phyloP scores from a whole-genome alignment of 306 rosid genomes.

The Gastrolobium bilobum region DNA sequence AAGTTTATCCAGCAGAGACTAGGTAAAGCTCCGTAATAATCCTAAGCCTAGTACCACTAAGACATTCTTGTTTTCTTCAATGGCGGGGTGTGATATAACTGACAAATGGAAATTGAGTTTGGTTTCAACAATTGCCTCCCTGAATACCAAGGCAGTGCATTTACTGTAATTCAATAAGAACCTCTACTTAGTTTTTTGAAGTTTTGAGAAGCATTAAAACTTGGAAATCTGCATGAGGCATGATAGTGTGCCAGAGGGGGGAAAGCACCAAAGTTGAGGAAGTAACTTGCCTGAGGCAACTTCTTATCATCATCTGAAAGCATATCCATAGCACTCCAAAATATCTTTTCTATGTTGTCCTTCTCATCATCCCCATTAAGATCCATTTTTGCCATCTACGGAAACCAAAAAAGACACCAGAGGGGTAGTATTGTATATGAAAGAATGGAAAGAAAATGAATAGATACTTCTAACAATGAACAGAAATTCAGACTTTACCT shows the following conservation, averaged over 20 bases:
- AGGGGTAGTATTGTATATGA: background rate
- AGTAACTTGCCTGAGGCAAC: slow-evolving; percentile 87
- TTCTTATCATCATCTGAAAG: slow-evolving; percentile 97
- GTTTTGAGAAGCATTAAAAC: slow-evolving; percentile 15
- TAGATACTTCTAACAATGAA: slow-evolving; percentile 6
- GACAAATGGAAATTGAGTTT: slow-evolving; percentile 19
- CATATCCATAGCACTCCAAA: slow-evolving; percentile 98
- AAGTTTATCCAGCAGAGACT: background rate
- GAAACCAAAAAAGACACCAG: slow-evolving; percentile 43
- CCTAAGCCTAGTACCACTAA: background rate
- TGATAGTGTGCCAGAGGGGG: background rate
- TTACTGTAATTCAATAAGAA: slow-evolving; percentile 32
- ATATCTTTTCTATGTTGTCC: slow-evolving; percentile 77
- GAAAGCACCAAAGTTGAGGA: background rate
- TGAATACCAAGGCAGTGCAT: background rate
- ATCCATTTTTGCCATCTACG: slow-evolving; percentile 96
- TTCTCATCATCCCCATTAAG: slow-evolving; percentile 89
- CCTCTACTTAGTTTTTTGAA: slow-evolving; percentile 27
- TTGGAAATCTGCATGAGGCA: background rate
- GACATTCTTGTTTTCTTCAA: slow-evolving; percentile 26
- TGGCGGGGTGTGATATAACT: background rate
- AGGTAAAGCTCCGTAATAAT: slow-evolving; percentile 23
- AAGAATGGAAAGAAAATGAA: slow-evolving; percentile 4
- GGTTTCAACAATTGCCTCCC: slow-evolving; percentile 10
- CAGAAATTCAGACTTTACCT: slow-evolving; percentile 61